A percentile compares a stretch with the other conserved stretches of the same genome.
phyloP scores from a whole-genome alignment of 331 rosid genomes.

The Acacia pycnantha region DNA sequence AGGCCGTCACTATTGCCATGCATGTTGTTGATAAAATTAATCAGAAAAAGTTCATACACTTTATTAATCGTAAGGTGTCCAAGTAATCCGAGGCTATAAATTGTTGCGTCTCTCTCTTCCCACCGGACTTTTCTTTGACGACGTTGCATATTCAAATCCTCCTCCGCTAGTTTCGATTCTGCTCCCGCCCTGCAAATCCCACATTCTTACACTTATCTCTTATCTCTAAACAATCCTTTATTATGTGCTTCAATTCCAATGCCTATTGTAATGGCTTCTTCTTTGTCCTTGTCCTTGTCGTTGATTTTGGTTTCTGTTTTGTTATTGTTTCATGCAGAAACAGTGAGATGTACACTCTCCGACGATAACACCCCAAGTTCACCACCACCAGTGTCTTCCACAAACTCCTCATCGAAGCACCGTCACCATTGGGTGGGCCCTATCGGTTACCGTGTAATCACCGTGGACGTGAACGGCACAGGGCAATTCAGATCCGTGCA shows the following conservation, averaged over 20 bases:
- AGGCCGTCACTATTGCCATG: background rate
- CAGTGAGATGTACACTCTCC: background rate
- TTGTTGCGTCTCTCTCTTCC: background rate
- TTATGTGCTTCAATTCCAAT: background rate
- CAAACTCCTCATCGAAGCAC: constrained; percentile 13
- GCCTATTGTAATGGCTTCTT: constrained; percentile 30
- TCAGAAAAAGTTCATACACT: background rate
- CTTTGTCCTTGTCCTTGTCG: background rate
- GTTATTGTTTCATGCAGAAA: constrained; percentile 6
- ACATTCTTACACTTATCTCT: background rate
- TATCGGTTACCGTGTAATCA: constrained; percentile 43
- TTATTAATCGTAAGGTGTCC: background rate
- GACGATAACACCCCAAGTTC: background rate
- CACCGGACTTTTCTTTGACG: background rate
- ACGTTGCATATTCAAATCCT: background rate
- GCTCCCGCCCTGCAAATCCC: background rate
- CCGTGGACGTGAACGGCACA: constrained; percentile 45
- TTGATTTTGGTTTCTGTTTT: background rate
- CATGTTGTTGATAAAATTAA: background rate
- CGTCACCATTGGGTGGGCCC: constrained; percentile 55
- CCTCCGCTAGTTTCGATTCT: constrained; percentile 7
- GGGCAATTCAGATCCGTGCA: constrained; percentile 52
- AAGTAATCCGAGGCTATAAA: background rate
- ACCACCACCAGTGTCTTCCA: background rate
- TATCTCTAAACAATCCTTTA: background rate